These are phyloP conservation scores for Colletotrichum tamarilloi DNA, from an alignment of 2,329 filamentous ascomycete genomes.

Conservation along the genomic window DNA sequence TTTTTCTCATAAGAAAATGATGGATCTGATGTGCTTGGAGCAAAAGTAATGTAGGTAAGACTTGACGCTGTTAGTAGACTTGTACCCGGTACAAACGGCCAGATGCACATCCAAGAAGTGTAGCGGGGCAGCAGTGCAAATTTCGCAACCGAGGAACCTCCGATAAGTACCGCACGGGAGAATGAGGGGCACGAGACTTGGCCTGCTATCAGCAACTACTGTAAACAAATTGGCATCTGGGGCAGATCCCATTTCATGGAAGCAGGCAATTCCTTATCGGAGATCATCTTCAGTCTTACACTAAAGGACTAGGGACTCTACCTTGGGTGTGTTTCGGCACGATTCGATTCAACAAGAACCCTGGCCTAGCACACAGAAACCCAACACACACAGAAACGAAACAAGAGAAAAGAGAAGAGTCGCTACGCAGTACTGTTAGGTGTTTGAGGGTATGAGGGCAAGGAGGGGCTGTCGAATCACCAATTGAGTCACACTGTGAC, in stretches of 20 bases:
- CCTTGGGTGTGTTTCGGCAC: neutral
- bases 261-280: neutral
- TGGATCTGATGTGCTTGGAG: neutral
- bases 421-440: no score
- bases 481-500: neutral
- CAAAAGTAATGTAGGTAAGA: neutral
- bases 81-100: neutral
- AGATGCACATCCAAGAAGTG: neutral
- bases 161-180: neutral
- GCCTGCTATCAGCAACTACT: neutral
- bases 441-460: neutral
- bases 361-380: neutral
- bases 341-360: neutral
- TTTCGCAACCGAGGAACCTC: neutral
- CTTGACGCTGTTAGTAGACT: neutral
- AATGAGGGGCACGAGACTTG: neutral
- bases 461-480: neutral
- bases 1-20: neutral
- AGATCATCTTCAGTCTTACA: neutral
- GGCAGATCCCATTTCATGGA: neutral
- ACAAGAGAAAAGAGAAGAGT: neutral
- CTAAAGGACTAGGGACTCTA: neutral
- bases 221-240: neutral
- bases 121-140: neutral
- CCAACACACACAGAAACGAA: neutral